These are phyloP conservation scores for Phialemoniopsis sp. DNA, from an alignment of 2,329 filamentous ascomycete species.

Conservation along the genomic window DNA sequence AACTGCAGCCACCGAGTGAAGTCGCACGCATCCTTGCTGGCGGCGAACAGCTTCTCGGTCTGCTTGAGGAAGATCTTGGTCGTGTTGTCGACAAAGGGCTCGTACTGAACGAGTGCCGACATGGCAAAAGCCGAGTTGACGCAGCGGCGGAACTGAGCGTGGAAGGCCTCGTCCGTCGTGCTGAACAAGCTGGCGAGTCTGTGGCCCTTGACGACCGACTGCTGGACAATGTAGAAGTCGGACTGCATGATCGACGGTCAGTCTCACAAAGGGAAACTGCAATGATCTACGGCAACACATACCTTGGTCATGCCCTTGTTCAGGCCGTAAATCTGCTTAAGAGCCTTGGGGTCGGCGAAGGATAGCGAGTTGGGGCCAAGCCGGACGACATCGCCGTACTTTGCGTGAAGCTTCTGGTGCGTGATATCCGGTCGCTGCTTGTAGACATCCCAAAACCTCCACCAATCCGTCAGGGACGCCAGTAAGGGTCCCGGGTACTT, in stretches of 20 bases:
- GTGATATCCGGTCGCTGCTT: conserved; percentile 62
- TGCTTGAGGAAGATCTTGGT: conserved; percentile 66
- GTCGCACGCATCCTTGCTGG: conserved; percentile 45
- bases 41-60: conserved; percentile 52
- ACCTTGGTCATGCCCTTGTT: conserved; percentile 81
- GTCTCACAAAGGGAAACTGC: background rate
- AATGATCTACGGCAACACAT: conserved; percentile 9
- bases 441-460: conserved; percentile 69
- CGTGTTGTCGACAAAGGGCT: conserved; percentile 75
- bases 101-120: conserved; percentile 72
- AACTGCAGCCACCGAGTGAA: conserved; percentile 73
- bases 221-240: conserved; percentile 77
- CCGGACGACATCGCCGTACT: conserved; percentile 71
- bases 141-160: conserved; percentile 68
- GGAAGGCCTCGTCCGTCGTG: conserved; percentile 70
- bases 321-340: conserved; percentile 75
- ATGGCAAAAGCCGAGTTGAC: conserved; percentile 77
- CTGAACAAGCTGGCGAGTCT: conserved; percentile 71
- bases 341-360: conserved; percentile 67
- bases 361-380: conserved; percentile 71
- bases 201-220: conserved; percentile 65
- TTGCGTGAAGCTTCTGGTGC: conserved; percentile 62
- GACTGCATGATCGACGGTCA: conserved; percentile 41
- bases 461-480: conserved; percentile 67
- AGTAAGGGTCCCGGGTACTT: conserved; percentile 69